Evolutionary conservation across 495 filamentous ascomycete genomes (phyloP), one percentile per base, ranked within the genome.

Genomic region (Xylaria intraflava): DNA sequence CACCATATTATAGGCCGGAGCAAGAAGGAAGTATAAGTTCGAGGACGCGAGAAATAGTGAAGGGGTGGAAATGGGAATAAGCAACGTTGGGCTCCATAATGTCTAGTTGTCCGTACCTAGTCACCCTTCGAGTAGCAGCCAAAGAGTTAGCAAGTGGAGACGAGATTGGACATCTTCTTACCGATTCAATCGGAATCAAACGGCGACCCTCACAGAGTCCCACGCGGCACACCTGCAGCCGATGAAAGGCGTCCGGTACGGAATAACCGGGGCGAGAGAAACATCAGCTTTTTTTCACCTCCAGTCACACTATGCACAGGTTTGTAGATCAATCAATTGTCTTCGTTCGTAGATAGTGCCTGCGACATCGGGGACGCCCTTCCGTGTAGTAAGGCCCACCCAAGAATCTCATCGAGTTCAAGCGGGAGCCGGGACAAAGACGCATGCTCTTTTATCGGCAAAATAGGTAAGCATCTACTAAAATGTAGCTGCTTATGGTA

Each of bases 131-230:
- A n/a, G n/a, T n/a, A n/a, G n/a, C n/a, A n/a, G n/a, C n/a, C n/a
- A n/a, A n/a, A n/a, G n/a, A 29, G 22, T 35, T 41, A 42, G 26
- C 49, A 33, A 23, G 49, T 42, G 49, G 49, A 43, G 49, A 43
- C 17, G 11, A 22, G 24, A 6, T 41, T 16, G 11, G n/a, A n/a
- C n/a, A n/a, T n/a, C n/a, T n/a, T n/a, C n/a, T n/a, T n/a, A n/a
- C n/a, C n/a, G n/a, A n/a, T n/a, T n/a, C n/a, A n/a, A n/a, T n/a
- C n/a, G n/a, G n/a, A n/a, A n/a, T n/a, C n/a, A n/a, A n/a, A n/a
- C n/a, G n/a, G n/a, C 41, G 50, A 40, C 11, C 50, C 20, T 46
- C 41, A 30, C 50, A 40, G 50, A 45, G 40, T 39, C 30, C 50
- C 41, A 41, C 40, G 19, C 33, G 50, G 29, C n/a, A 6, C 50